Evolutionary conservation across 148 eudicot species (phyloP), one percentile per base, ranked within the genome.

Genomic region (Suaeda aralocaspica): DNA sequence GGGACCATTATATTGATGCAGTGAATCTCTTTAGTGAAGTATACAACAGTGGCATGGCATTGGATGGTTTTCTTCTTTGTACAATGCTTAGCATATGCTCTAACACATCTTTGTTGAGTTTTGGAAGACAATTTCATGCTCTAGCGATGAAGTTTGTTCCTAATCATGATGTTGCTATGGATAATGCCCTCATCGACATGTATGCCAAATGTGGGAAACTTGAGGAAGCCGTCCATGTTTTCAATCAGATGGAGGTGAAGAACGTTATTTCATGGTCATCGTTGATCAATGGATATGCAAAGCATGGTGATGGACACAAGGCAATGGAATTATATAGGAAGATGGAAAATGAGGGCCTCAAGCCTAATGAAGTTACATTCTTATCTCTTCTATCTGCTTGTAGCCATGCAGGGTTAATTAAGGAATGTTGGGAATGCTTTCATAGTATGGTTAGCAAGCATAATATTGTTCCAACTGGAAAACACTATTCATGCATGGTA

Each of bases 261-360:
- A 82, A 78, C 68, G 77, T 78, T 14, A 75, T 82, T 41, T 82
- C 84, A 44, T 82, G 84, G 84, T 82, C 84, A 22, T 75, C 80
- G 44, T 59, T 82, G 30, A 82, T 82, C 24, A 72, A 74, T 39
- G 84, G 77, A 53, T 82, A 72, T 72, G 82, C 85, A 53, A 76
- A 79, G 74, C 78, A 82, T 72, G 85, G 85, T 4, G 26, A 75
- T 33, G 82, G 72, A 69, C 70, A 72, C 11, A 61, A 79, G 42
- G 80, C 85, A 66, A 52, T 79, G 71, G 25, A 69, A 19, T 15
- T 82, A 15, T 76, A 63, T 48, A 69, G 60, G 48, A 65, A 25
- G 75, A 78, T 82, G 85, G 85, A 76, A 70, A 31, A 61, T 33
- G 79, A 76, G 75, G 82, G 84, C 49, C 58, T 78, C 51, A 59